Evolutionary conservation across 2,329 filamentous ascomycete genomes (phyloP), one percentile per base, ranked within the genome.

Genomic region (Capronia coronata): DNA sequence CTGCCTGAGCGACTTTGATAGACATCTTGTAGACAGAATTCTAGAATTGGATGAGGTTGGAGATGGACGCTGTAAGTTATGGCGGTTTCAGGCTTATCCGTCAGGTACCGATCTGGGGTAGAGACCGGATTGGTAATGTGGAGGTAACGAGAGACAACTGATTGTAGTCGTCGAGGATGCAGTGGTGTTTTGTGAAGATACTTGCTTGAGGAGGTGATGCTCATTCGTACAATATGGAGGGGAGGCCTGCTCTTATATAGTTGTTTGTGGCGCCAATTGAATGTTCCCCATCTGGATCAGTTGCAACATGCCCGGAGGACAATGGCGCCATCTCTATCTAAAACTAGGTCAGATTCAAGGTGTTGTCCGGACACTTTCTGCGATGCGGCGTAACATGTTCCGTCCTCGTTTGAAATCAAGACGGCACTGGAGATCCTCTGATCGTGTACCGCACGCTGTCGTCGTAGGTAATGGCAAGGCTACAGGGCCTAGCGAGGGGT

Each of bases 1-100:
- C 57, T n/a, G 51, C 53, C 23, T 58, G 11, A 3, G 57, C 59
- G 29, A 61, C 53, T 52, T 60, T 61, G 41, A 34, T 35, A 13
- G 44, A 7, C 29, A 32, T 32, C 3, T 32, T 32, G 13, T 32
- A n/a, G 13, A n/a, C 11, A 5, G 5, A 10, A 27, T 10, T 27
- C 23, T 27, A 27, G 23, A 27, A 10, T 5, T 10, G 23, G 23
- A 27, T 27, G 23, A 27, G 23, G 10, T 27, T 27, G 23, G 23
- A 10, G 23, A 10, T 10, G 10, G 10, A 10, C 5, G 23, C 23
- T 27, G n/a, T n/a, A n/a, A n/a, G n/a, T n/a, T n/a, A n/a, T n/a
- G n/a, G n/a, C n/a, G n/a, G n/a, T n/a, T n/a, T n/a, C n/a, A n/a
- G n/a, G n/a, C n/a, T n/a, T n/a, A n/a, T n/a, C 25, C 10, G 3